Percentiles rank a stretch among this genome's conserved stretches.
These are phyloP conservation scores for Fusarium luffae DNA, from an alignment of 2,329 filamentous ascomycete genomes.

Conservation along the genomic window DNA sequence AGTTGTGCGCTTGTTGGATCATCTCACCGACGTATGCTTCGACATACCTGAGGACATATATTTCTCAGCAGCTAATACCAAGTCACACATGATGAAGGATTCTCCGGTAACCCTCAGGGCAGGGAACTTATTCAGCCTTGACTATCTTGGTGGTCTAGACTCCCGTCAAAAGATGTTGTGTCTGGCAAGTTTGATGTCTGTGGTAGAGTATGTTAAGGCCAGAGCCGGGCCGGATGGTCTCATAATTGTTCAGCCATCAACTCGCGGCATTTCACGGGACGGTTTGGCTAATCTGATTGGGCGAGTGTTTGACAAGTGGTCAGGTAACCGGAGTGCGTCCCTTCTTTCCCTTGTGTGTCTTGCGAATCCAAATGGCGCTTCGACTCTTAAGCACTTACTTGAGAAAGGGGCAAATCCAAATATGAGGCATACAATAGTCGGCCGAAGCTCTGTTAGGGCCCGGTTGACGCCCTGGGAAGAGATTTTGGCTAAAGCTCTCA, in stretches of 20 bases:
- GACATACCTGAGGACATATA: neutral
- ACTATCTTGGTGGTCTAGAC: fast-evolving
- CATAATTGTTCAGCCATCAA: neutral
- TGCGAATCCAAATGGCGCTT: fast-evolving
- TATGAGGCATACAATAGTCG: fast-evolving
- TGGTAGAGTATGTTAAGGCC: neutral
- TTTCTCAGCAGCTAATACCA: no score
- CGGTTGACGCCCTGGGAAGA: slow-evolving; percentile 6
- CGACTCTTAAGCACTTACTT: neutral
- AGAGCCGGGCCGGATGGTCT: neutral
- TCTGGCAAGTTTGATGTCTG: neutral
- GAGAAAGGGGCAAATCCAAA: slow-evolving; percentile 7
- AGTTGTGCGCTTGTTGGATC: neutral
- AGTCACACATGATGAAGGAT: fast-evolving
- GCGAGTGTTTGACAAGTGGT: neutral
- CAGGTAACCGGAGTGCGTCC: fast-evolving
- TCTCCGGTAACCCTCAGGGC: neutral
- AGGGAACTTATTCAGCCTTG: neutral
- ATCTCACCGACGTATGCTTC: neutral
- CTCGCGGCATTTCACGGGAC: fast-evolving
- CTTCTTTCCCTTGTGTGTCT: neutral
- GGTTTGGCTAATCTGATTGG: no score
- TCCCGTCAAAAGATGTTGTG: neutral
- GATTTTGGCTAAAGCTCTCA: neutral
- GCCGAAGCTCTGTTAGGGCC: fast-evolving